Evolutionary conservation across 768 basidiomycete genomes (phyloP), one percentile per base, ranked within the genome.

Genomic region (Pleurotus salmoneostramineus): DNA sequence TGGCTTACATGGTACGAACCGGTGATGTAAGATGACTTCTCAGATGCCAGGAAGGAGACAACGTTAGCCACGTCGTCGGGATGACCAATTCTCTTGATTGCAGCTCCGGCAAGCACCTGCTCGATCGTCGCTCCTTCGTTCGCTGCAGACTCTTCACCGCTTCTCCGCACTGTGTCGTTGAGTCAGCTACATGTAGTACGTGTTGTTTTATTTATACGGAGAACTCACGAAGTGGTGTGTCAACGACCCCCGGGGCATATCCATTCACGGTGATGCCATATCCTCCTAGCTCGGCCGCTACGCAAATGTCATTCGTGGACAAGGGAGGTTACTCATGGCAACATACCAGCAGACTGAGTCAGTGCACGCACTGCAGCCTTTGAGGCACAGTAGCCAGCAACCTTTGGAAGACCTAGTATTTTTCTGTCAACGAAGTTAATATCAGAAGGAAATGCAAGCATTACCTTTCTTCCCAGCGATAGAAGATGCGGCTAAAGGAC

Each of bases 211-310:
- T 31, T 17, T 12, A 7, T 5, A 49, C 15, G 17, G 44, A 45
- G 6, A 17, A 31, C 48, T 49, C 15, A 54, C 51, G 17, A 2
- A 54, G 17, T 11, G 34, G 45, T 61, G 63, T 66, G 44, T 64
- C 61, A 4, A 64, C 60, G 54, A 67, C 3, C 43, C 76, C 73
- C 6, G 74, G 73, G 7, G 73, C 71, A 50, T 77, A 77, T 1
- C 74, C 70, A 37, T 80, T 79, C 7, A 77, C 75, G 0, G 72
- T 77, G 43, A 78, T 80, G 4, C 65, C 65, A 56, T 78, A 60
- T 36, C 58, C 59, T 12, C 68, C 76, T 4, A 76, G 63, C 59
- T 78, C 76, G n/a, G 63, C 34, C 0, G 77, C 76, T 77, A 35
- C 11, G 6, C 11, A 4, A 49, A 49, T 6, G 57, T 17, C 34